Conservation (phyloP, 495 filamentous ascomycete genomes). For the Neurospora discreta region DNA sequence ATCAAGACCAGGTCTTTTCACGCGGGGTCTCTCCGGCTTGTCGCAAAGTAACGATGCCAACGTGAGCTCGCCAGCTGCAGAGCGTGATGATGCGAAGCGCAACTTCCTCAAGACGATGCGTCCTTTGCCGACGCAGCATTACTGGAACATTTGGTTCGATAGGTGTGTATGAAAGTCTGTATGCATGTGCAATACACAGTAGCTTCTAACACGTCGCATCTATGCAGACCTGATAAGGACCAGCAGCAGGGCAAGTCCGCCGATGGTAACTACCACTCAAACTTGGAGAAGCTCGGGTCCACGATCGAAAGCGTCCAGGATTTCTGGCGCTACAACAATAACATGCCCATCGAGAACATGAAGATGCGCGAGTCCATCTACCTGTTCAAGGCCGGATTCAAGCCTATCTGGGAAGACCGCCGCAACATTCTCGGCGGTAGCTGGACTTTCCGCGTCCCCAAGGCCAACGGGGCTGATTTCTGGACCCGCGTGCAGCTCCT, state of each 20-base stretch:
- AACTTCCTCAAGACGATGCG: constrained; percentile 50
- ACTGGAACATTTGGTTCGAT: constrained; percentile 52
- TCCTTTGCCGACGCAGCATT: constrained; percentile 47
- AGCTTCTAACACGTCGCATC: not conserved
- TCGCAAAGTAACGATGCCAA: constrained; percentile 39
- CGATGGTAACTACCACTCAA: constrained; percentile 42
- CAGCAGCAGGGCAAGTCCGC: constrained; percentile 34
- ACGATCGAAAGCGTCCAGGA: constrained; percentile 65
- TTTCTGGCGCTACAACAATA: constrained; percentile 87
- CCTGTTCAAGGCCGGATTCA: constrained; percentile 77
- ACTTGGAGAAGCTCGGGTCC: constrained; percentile 54
- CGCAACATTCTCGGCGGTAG: constrained; percentile 70
- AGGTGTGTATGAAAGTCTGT: constrained; percentile 21
- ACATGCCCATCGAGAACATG: constrained; percentile 66
- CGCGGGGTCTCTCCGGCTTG: constrained; percentile 40
- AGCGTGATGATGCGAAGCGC: constrained; percentile 48
- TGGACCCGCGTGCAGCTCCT: constrained; percentile 72
- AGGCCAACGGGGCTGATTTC: constrained; percentile 57
- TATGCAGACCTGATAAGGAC: not conserved
- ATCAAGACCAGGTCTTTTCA: constrained; percentile 40
- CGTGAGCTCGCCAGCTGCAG: constrained; percentile 43
- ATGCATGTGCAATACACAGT: not conserved
- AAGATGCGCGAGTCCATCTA: constrained; percentile 74
- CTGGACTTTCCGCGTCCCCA: constrained; percentile 81
- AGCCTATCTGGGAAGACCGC: constrained; percentile 84